Conservation (phyloP, 148 eudicot species). For the Heliosperma pusillum region DNA sequence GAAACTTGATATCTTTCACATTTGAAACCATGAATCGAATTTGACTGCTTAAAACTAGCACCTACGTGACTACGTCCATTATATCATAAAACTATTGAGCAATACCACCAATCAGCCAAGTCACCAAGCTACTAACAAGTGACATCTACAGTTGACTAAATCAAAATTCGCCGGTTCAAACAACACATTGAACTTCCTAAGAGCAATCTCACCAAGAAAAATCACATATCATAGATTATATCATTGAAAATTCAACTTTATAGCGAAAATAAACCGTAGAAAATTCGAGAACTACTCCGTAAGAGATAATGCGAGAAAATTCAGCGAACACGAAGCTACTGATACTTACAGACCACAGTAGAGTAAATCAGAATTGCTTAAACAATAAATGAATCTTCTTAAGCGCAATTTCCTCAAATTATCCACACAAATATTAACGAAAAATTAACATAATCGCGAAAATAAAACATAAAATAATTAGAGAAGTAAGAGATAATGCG, state of each 20-base stretch:
- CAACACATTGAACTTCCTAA: neutral
- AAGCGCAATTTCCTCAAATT: conserved; percentile 2
- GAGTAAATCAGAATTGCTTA: conserved; percentile 15
- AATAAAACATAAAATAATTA: conserved; percentile 19
- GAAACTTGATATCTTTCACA: conserved; percentile 27
- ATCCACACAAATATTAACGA: neutral
- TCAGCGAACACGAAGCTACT: neutral
- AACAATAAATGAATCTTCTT: conserved; percentile 12
- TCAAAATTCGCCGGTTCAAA: conserved; percentile 24
- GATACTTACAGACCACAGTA: conserved; percentile 11
- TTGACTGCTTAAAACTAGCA: conserved; percentile 54
- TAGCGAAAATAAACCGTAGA: no score
- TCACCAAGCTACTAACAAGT: neutral
- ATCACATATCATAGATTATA: no score
- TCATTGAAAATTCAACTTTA: no score
- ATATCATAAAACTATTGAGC: conserved; percentile 18
- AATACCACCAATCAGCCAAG: conserved; percentile 8
- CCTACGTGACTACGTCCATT: conserved; percentile 55
- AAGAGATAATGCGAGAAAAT: no score
- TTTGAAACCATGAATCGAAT: conserved; percentile 29
- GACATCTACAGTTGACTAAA: conserved; percentile 22
- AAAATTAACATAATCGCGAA: neutral
- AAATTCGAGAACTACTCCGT: conserved; percentile 12
- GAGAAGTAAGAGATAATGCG: neutral
- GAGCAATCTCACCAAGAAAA: conserved; percentile 10